Evolutionary conservation across 306 rosid species (phyloP).

Genomic region (Vigna radiata): DNA sequence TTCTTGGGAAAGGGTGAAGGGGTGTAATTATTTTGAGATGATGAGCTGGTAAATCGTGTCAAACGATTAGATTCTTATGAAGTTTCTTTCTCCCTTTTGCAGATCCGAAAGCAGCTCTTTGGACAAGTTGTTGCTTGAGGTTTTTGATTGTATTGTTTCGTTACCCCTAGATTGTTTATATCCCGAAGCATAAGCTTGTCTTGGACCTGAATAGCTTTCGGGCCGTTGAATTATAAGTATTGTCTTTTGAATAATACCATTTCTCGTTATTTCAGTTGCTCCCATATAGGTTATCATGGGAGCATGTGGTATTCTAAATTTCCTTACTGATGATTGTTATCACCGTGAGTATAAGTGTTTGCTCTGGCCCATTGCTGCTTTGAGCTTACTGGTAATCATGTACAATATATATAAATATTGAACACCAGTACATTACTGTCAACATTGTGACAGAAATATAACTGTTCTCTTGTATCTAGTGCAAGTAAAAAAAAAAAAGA

Average conservation of each 20-base stretch:
- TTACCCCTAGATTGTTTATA: slow-evolving; percentile 48
- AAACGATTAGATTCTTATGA: background rate
- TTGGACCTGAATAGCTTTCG: slow-evolving; percentile 37
- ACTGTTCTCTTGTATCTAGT: background rate
- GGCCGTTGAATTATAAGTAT: slow-evolving; percentile 43
- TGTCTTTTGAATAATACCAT: slow-evolving; percentile 39
- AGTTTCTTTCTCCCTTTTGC: slow-evolving; percentile 48
- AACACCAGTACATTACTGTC: slow-evolving; percentile 26
- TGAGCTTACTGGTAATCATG: slow-evolving; percentile 1
- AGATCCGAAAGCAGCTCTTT: slow-evolving; percentile 86
- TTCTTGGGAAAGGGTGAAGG: background rate
- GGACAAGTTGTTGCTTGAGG: slow-evolving; percentile 71
- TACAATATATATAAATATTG: slow-evolving; percentile 16
- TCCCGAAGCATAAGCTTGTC: slow-evolving; percentile 37
- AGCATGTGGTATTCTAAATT: slow-evolving; percentile 23
- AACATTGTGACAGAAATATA: background rate
- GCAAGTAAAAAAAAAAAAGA: background rate
- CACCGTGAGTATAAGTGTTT: slow-evolving; percentile 14
- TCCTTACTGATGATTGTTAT: slow-evolving; percentile 43
- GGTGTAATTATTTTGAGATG: background rate
- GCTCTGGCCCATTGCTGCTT: slow-evolving; percentile 5
- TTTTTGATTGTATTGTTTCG: slow-evolving; percentile 41
- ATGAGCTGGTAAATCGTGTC: background rate
- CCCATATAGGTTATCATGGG: slow-evolving; percentile 42
- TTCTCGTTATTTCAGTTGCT: slow-evolving; percentile 44